These are phyloP conservation scores for Naegleria gruberi DNA, from an alignment of 208 protist species.

Conservation along the genomic window DNA sequence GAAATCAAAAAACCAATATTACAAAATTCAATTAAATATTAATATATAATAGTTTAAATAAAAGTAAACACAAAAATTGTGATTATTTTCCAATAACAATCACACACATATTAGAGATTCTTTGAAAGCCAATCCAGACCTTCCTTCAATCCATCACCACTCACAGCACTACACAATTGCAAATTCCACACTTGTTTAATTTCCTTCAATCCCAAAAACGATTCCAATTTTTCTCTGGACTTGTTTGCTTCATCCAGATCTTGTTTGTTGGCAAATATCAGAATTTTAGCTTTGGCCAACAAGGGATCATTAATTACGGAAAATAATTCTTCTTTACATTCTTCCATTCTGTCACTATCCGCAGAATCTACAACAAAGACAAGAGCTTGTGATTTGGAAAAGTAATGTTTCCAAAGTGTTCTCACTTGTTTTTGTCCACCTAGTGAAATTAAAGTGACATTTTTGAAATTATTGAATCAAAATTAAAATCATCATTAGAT, in stretches of 20 bases:
- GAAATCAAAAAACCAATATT: background rate
- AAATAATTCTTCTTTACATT: slow-evolving; percentile 57
- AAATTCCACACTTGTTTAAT: slow-evolving; percentile 36
- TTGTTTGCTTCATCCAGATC: slow-evolving; percentile 71
- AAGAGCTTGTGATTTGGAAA: slow-evolving; percentile 72
- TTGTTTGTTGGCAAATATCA: slow-evolving; percentile 86
- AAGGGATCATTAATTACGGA: slow-evolving; percentile 65
- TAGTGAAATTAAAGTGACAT: slow-evolving; percentile 75
- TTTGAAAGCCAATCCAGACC: slow-evolving; percentile 87
- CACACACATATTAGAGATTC: slow-evolving; percentile 34
- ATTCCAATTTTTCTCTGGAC: slow-evolving; percentile 57
- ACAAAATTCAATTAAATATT: background rate
- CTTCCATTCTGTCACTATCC: slow-evolving; percentile 62
- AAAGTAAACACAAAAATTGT: background rate
- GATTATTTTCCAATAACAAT: background rate
- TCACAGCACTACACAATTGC: slow-evolving; percentile 68
- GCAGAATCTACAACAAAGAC: slow-evolving; percentile 86
- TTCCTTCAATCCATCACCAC: slow-evolving; percentile 88
- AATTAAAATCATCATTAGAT: background rate
- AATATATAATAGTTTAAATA: background rate
- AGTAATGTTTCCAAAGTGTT: slow-evolving; percentile 91
- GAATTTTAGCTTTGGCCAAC: slow-evolving; percentile 60
- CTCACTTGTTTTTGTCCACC: slow-evolving; percentile 84
- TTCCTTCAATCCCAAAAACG: slow-evolving; percentile 52
- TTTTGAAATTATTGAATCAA: slow-evolving; percentile 77